phyloP scores from a whole-genome alignment of 495 filamentous ascomycete genomes.

The Tuber magnatum region DNA sequence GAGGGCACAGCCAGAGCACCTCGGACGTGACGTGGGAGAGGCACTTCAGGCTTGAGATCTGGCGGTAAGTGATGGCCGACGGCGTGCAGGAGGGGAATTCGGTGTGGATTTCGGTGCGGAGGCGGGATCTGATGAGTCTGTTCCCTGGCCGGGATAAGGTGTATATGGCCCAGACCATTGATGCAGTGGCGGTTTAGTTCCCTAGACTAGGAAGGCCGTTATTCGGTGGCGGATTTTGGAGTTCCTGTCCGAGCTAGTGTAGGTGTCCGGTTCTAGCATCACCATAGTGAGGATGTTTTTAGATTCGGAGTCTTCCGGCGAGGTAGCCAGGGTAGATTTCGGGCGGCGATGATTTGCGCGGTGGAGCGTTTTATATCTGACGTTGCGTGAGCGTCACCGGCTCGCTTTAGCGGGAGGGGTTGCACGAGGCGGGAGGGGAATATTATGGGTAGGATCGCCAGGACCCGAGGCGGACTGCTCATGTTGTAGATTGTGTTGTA shows the following conservation, averaged over 20 bases:
- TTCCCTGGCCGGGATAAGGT: constrained; percentile 48
- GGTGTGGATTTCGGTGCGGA: constrained; percentile 48
- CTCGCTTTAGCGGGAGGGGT: constrained; percentile 6
- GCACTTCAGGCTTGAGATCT: constrained; percentile 52
- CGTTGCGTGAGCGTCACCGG: neutral
- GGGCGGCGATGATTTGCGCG: constrained; percentile 15
- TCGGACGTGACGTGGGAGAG: constrained; percentile 51
- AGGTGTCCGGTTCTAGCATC: constrained; percentile 66
- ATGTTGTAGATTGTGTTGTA: constrained; percentile 55
- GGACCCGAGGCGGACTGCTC: neutral
- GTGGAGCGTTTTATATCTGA: neutral
- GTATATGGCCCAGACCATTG: constrained; percentile 54
- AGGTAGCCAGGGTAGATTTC: constrained; percentile 23
- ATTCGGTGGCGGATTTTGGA: constrained; percentile 80
- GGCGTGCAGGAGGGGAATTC: constrained; percentile 49
- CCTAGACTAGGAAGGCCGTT: constrained; percentile 90
- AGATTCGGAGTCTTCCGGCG: constrained; percentile 19
- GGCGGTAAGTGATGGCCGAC: constrained; percentile 43
- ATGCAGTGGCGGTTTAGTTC: constrained; percentile 59
- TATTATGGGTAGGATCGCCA: neutral
- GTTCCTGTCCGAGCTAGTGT: constrained; percentile 50
- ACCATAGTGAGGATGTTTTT: constrained; percentile 86
- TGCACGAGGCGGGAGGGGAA: constrained; percentile 13
- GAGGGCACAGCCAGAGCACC: too few species aligned
- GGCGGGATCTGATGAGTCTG: constrained; percentile 44